These are phyloP conservation scores for Diplocarpon mali DNA, from an alignment of 2,329 filamentous ascomycete species.

Conservation along the genomic window DNA sequence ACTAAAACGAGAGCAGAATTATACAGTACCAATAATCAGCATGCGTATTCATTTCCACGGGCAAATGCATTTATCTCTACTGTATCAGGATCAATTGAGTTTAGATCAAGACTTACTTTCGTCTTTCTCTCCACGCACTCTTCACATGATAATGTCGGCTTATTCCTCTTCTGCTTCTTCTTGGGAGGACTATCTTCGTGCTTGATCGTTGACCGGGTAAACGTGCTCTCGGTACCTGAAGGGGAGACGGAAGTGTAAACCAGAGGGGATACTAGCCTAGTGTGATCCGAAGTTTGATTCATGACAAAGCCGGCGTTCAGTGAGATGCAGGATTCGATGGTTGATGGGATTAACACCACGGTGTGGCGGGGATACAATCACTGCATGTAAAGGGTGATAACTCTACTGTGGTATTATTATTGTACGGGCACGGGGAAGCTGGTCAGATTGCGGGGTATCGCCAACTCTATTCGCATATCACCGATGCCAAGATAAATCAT, in stretches of 20 bases:
- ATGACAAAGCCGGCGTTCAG: slow-evolving; percentile 2
- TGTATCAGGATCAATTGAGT: background rate
- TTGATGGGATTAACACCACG: background rate
- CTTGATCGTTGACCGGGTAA: slow-evolving; percentile 11
- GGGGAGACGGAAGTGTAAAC: slow-evolving; percentile 15
- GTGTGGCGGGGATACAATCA: background rate
- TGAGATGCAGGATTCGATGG: background rate
- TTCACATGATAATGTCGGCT: slow-evolving; percentile 67
- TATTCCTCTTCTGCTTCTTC: slow-evolving; percentile 77
- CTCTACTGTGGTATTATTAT: no score
- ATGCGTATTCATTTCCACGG: no score
- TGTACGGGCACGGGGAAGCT: no score
- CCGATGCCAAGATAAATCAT: no score
- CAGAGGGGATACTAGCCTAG: slow-evolving; percentile 11
- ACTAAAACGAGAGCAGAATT: no score
- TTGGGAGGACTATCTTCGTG: slow-evolving; percentile 16
- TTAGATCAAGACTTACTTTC: slow-evolving; percentile 40
- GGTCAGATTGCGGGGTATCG: no score
- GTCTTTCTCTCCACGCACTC: slow-evolving; percentile 78
- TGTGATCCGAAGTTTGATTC: slow-evolving; percentile 8
- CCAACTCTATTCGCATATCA: no score
- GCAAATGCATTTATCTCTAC: background rate
- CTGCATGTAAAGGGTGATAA: no score
- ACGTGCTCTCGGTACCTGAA: slow-evolving; percentile 14
- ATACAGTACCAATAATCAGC: no score